Evolutionary conservation across 2,329 filamentous ascomycete genomes (phyloP).

Genomic region (Colletotrichum abscissum): DNA sequence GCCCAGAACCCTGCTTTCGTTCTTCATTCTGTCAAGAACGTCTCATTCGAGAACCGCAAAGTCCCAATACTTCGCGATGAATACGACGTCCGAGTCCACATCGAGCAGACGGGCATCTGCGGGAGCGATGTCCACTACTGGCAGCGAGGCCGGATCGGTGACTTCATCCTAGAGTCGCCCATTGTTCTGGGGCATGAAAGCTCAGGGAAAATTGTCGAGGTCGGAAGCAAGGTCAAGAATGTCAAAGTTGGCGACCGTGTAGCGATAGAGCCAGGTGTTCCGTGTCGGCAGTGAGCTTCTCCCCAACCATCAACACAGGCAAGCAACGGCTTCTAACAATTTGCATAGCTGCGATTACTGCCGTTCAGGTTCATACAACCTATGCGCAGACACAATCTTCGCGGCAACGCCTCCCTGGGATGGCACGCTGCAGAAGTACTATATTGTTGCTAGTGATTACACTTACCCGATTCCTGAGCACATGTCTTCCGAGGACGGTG

Average conservation of each 20-base stretch:
- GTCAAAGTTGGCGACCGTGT: constrained; percentile 57
- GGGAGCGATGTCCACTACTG: constrained; percentile 60
- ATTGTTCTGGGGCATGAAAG: constrained; percentile 61
- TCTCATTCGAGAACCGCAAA: constrained; percentile 56
- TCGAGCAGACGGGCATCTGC: constrained; percentile 60
- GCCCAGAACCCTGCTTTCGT: constrained; percentile 58
- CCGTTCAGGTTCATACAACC: constrained; percentile 51
- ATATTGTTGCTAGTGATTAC: constrained; percentile 57
- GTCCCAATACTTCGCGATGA: constrained; percentile 52
- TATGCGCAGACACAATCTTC: constrained; percentile 57
- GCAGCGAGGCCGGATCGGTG: constrained; percentile 58
- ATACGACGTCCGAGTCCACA: constrained; percentile 55
- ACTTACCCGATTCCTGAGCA: constrained; percentile 57
- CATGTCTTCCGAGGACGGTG: constrained; percentile 61
- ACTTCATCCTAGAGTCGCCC: constrained; percentile 56
- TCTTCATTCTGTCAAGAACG: constrained; percentile 55
- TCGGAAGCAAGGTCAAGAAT: constrained; percentile 53
- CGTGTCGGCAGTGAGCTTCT: constrained; percentile 44
- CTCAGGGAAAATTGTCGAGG: constrained; percentile 53
- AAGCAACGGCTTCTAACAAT: background rate
- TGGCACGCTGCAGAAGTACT: constrained; percentile 62
- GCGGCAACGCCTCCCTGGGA: constrained; percentile 61
- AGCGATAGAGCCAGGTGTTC: constrained; percentile 60
- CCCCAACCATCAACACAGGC: background rate
- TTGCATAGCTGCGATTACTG: constrained; percentile 53